A percentile compares a stretch with the other conserved stretches of the same genome.
Evolutionary conservation across 208 protist genomes (phyloP).

Genomic region (Angomonas deanei): DNA sequence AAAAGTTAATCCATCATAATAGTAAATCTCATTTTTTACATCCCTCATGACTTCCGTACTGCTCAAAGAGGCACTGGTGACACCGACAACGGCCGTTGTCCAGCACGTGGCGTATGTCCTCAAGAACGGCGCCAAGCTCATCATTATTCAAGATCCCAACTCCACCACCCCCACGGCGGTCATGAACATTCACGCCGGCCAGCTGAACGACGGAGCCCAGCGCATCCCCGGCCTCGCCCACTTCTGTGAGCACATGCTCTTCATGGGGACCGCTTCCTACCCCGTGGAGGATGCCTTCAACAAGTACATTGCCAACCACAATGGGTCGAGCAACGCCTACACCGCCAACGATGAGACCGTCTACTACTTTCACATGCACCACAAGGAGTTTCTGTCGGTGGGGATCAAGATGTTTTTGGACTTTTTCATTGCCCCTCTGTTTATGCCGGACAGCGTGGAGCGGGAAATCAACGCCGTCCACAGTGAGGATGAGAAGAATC

Average conservation of each 20-base stretch:
- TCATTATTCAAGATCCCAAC: slow-evolving; percentile 66
- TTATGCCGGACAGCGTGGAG: slow-evolving; percentile 60
- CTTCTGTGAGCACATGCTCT: slow-evolving; percentile 94
- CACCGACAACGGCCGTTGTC: slow-evolving; percentile 31
- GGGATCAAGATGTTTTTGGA: slow-evolving; percentile 91
- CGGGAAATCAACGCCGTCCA: slow-evolving; percentile 92
- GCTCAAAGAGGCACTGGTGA: slow-evolving; percentile 10
- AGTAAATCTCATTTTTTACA: slow-evolving; percentile 6
- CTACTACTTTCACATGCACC: slow-evolving; percentile 86
- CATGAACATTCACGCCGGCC: slow-evolving; percentile 71
- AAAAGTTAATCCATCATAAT: slow-evolving; percentile 8
- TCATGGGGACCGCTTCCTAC: slow-evolving; percentile 92
- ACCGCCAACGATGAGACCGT: slow-evolving; percentile 72
- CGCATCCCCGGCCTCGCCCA: slow-evolving; percentile 79
- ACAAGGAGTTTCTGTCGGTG: slow-evolving; percentile 50
- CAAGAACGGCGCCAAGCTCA: slow-evolving; percentile 64
- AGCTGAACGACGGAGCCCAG: slow-evolving; percentile 54
- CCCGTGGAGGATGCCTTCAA: slow-evolving; percentile 86
- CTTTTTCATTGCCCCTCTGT: slow-evolving; percentile 91
- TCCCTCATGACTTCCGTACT: slow-evolving; percentile 22
- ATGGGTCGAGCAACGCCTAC: slow-evolving; percentile 82
- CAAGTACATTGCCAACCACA: slow-evolving; percentile 59
- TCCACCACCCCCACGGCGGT: slow-evolving; percentile 51
- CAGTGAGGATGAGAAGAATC: slow-evolving; percentile 92
- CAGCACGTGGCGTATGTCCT: slow-evolving; percentile 53